Conservation (phyloP, 202 grass and related monocot species). For the Saccharum hybrid region DNA sequence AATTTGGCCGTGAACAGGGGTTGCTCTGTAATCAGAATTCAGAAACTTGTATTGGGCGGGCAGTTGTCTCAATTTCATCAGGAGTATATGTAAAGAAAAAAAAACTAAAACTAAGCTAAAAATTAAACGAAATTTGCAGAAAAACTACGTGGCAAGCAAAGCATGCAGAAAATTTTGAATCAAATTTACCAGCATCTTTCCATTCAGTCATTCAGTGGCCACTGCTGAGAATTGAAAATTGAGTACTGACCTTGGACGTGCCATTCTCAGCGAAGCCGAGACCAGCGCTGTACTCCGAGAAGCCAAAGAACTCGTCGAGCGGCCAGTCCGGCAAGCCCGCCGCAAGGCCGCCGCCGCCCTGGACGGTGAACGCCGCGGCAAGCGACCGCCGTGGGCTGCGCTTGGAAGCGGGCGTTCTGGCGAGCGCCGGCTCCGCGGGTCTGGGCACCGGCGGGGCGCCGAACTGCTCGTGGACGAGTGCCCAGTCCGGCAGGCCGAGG, state of each 20-base stretch:
- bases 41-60: background rate
- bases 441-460: background rate
- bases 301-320: conserved; percentile 79
- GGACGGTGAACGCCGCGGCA: conserved; percentile 26
- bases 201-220: background rate
- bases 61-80: background rate
- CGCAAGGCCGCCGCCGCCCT: conserved; percentile 12
- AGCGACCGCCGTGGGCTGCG: conserved; percentile 28
- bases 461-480: conserved; percentile 57
- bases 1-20: too few species aligned
- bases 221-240: background rate
- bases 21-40: background rate
- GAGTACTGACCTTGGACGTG: conserved; percentile 71
- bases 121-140: background rate
- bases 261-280: conserved; percentile 67
- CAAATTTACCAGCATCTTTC: background rate
- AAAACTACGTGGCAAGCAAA: background rate
- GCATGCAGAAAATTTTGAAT: background rate
- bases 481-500: conserved; percentile 64
- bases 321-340: conserved; percentile 69
- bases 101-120: background rate
- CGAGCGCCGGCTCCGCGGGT: background rate
- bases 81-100: too few species aligned
- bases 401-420: conserved; percentile 34
- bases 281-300: conserved; percentile 59